Base-by-base conservation (phyloP, 805 yeast genomes). In the Saccharomyces mikatae region DNA sequence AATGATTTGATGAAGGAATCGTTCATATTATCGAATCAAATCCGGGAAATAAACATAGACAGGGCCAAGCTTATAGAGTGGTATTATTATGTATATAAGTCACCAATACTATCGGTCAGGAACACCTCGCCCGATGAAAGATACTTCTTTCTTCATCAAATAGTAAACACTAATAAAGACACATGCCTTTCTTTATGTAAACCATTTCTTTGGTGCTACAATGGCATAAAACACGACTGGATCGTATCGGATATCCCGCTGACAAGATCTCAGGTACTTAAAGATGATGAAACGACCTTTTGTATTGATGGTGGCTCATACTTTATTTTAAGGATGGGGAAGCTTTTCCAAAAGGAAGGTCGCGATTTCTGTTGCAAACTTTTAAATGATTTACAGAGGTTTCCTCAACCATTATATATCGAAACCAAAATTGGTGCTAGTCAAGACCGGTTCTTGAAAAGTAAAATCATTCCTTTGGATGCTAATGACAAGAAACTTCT, bases 41-140 rank as follows among this genome's bases (percentile, higher is more conserved):
- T 36, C 24, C 44, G 22, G 44, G 44, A 11, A 36, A n/a, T 2
- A 2, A 22, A 36, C 44, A 8, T 17, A 21, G 44, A 36, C 22
- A 6, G 2, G 24, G 24, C 2, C 13, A 36, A 36, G 4, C 22
- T 36, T 17, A 36, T 53, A 27, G 56, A 54, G 48, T 46, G 47
- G 11, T 44, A 53, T 11, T 62, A 60, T 50, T 54, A 51, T 24
- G 41, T 63, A 27, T 54, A 56, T 41, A 55, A 59, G 51, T 60
- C 64, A 2, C 51, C 57, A 1, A 49, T 63, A 2, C 41, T 63
- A 28, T 50, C 50, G 14, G 48, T 54, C 22, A 50, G 60, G 13
- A 62, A 62, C 30, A 50, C 54, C 17, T 61, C 67, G 0, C 64
- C 65, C 1, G 67, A 63, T 54, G 62, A 63, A 51, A 52, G 61